These are phyloP conservation scores for Liquidambar formosana DNA, from an alignment of 164 flowering plant genomes.

Conservation along the genomic window DNA sequence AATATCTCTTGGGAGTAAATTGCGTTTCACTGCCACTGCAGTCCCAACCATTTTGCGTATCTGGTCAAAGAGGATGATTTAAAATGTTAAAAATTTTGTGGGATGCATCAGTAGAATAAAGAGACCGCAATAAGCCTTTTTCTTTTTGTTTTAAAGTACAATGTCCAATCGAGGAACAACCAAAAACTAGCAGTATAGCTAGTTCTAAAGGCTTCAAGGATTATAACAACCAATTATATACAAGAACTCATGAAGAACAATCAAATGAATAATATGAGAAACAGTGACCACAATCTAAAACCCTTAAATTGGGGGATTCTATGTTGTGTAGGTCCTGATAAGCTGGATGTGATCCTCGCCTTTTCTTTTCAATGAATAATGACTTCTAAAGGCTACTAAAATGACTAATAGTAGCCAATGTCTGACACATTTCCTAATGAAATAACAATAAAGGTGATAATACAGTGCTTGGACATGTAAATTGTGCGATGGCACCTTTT, in stretches of 20 bases:
- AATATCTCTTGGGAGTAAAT: conserved; percentile 70
- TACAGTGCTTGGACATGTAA: background rate
- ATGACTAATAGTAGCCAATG: background rate
- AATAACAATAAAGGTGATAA: background rate
- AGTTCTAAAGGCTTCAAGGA: background rate
- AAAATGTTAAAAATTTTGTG: background rate
- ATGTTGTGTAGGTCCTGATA: too few species aligned
- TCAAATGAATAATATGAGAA: too few species aligned
- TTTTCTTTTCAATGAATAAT: background rate
- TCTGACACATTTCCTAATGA: background rate
- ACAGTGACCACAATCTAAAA: too few species aligned
- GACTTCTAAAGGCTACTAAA: background rate
- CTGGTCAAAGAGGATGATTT: conserved; percentile 35
- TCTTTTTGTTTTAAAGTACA: too few species aligned
- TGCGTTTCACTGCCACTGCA: conserved; percentile 88
- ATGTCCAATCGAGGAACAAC: too few species aligned
- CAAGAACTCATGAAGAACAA: too few species aligned
- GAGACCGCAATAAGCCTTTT: background rate
- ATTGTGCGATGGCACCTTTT: background rate
- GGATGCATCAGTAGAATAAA: background rate
- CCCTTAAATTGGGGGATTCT: too few species aligned
- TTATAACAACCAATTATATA: background rate
- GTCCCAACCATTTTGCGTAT: conserved; percentile 95
- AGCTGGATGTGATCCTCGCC: too few species aligned
- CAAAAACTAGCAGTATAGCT: background rate